Percentiles rank a stretch among this genome's conserved stretches.
phyloP scores from a whole-genome alignment of 2,329 filamentous ascomycete species.

The Aspergillus sp. region DNA sequence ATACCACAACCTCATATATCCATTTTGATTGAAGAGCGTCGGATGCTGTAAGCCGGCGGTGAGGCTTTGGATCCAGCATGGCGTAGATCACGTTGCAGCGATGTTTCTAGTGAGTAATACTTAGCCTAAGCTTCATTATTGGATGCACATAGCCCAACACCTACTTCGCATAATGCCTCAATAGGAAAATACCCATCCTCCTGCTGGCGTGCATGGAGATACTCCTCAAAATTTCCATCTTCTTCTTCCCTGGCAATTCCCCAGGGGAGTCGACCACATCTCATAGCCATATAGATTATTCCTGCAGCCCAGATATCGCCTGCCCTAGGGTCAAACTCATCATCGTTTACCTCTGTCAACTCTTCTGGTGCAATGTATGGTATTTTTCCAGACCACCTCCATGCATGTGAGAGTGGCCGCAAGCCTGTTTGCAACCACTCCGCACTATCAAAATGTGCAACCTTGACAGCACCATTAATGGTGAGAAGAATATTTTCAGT shows the following conservation, averaged over 20 bases:
- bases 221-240: constrained; percentile 15
- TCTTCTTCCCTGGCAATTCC: constrained; percentile 21
- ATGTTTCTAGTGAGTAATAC: constrained; percentile 6
- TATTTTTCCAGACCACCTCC: constrained; percentile 1
- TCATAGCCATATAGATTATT: constrained; percentile 22
- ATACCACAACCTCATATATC: constrained; percentile 17
- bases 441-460: constrained; percentile 78
- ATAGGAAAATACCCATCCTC: constrained; percentile 22
- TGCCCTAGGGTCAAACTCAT: constrained; percentile 4
- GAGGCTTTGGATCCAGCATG: constrained; percentile 21
- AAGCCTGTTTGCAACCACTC: constrained; percentile 1
- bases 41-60: constrained; percentile 16
- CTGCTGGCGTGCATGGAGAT: constrained; percentile 11
- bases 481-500: constrained; percentile 91
- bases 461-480: constrained; percentile 73
- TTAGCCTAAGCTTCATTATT: not conserved
- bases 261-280: constrained; percentile 22
- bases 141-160: not conserved
- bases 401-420: constrained; percentile 9
- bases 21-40: constrained; percentile 22
- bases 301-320: constrained; percentile 27
- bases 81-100: constrained; percentile 25
- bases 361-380: constrained; percentile 71
- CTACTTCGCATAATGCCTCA: constrained; percentile 19
- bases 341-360: constrained; percentile 42